Percentiles rank a stretch among this genome's conserved stretches.
phyloP scores from a whole-genome alignment of 768 basidiomycete species.

The Boletus vermiculosoides region DNA sequence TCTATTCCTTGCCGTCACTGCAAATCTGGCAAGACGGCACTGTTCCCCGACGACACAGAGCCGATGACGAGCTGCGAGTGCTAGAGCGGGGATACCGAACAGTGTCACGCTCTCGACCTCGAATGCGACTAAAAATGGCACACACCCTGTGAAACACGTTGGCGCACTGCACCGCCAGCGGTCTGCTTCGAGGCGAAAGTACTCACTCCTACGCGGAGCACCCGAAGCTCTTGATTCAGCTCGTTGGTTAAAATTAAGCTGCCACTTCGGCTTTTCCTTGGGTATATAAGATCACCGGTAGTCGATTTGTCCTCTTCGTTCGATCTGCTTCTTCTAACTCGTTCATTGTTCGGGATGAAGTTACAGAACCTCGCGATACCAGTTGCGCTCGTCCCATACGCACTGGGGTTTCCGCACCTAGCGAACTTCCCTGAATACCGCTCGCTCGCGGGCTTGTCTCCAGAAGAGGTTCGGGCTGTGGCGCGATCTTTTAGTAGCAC shows the following conservation, averaged over 20 bases:
- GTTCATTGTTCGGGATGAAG: conserved; percentile 2
- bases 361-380: conserved; percentile 4
- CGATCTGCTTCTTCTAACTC: neutral
- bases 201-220: too few species aligned
- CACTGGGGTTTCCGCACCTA: conserved; percentile 15
- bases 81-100: neutral
- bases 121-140: neutral
- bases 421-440: conserved; percentile 19
- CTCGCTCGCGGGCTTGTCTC: conserved; percentile 20
- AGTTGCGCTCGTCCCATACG: conserved; percentile 5
- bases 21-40: too few species aligned
- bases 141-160: neutral
- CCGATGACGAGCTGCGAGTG: neutral
- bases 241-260: neutral
- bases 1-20: neutral
- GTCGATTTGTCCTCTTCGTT: neutral
- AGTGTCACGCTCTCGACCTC: neutral
- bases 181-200: neutral
- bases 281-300: neutral
- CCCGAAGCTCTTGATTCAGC: neutral
- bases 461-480: conserved; percentile 12
- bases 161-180: neutral
- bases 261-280: neutral
- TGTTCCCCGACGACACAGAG: neutral
- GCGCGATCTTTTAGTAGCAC: conserved; percentile 11